Base-by-base conservation (phyloP, 192 early-diverging fungal species). In the Cladochytrium replicatum region DNA sequence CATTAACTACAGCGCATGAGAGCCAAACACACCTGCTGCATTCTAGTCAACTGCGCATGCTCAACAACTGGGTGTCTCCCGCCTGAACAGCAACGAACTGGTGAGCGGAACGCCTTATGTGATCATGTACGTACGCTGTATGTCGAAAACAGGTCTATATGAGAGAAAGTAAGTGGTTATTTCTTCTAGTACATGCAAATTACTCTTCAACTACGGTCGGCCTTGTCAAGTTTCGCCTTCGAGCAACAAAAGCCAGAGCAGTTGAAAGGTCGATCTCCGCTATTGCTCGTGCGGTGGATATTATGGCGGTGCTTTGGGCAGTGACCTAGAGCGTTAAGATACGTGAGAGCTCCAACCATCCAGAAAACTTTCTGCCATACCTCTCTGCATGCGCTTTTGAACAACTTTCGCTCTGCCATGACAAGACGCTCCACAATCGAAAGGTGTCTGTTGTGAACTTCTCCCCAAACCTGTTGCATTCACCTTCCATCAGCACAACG, bases 11-110 rank as follows among this genome's bases (percentile, higher is more conserved):
- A n/a, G n/a, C n/a, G n/a, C n/a, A n/a, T n/a, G n/a, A n/a, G n/a
- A n/a, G n/a, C n/a, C n/a, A n/a, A n/a, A n/a, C n/a, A n/a, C n/a
- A 66, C 64, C 48, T 38, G 9, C 5, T 58, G 26, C n/a, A n/a
- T n/a, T n/a, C n/a, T n/a, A n/a, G n/a, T 11, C 19, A 48, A 1
- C 27, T 75, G 58, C 19, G 72, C 48, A 6, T 63, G 60, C 49
- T 86, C 83, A 4, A 89, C 81, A 42, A 86, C 79, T 0, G 85
- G 82, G 57, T 89, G 87, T 15, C 87, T 64, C 0, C 74, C 84
- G 31, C 73, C 74, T 32, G 44, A 41, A 17, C 78, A 64, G 22
- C 13, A 37, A 37, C 13, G 13, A 17, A 17, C 17, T 13, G 34
- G n/a, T n/a, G n/a, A n/a, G n/a, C n/a, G n/a, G n/a, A n/a, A n/a